A percentile compares a stretch with the other conserved stretches of the same genome.
These are phyloP conservation scores for Lecanoromycetidae sp. DNA, from an alignment of 2,329 filamentous ascomycete species.

Conservation along the genomic window DNA sequence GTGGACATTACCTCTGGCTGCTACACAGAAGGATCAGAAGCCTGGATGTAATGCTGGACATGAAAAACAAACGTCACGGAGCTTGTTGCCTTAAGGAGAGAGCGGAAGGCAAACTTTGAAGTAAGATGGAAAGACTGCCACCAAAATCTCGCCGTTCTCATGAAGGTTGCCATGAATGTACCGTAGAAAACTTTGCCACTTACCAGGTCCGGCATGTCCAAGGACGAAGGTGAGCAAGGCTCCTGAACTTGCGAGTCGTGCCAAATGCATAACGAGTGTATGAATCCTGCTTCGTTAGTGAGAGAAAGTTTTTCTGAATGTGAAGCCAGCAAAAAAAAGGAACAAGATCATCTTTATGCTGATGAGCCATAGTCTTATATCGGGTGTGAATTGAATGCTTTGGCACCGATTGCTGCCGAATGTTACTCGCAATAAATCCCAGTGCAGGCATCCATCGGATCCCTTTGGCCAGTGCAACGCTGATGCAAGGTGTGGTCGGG, in stretches of 20 bases:
- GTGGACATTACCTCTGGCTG: too few relatives aligned
- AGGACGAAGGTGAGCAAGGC: background rate
- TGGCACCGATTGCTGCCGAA: too few relatives aligned
- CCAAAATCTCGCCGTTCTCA: background rate
- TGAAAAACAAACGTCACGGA: background rate
- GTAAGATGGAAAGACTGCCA: background rate
- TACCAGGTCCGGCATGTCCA: conserved; percentile 5
- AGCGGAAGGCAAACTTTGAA: background rate
- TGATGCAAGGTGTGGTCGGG: background rate
- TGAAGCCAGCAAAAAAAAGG: background rate
- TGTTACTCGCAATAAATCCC: background rate
- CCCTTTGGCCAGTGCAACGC: background rate
- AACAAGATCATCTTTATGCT: background rate
- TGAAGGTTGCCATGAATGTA: background rate
- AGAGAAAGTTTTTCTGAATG: background rate
- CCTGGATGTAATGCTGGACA: background rate
- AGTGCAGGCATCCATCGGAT: background rate
- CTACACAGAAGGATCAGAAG: too few relatives aligned
- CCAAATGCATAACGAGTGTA: background rate
- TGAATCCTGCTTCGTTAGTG: background rate
- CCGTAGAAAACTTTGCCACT: background rate
- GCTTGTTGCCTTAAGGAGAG: background rate
- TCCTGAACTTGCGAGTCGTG: background rate
- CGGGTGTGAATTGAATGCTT: background rate
- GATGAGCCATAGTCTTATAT: conserved; percentile 1